Conservation (phyloP, 2,329 filamentous ascomycete genomes). For the Plenodomus tracheiphilus region DNA sequence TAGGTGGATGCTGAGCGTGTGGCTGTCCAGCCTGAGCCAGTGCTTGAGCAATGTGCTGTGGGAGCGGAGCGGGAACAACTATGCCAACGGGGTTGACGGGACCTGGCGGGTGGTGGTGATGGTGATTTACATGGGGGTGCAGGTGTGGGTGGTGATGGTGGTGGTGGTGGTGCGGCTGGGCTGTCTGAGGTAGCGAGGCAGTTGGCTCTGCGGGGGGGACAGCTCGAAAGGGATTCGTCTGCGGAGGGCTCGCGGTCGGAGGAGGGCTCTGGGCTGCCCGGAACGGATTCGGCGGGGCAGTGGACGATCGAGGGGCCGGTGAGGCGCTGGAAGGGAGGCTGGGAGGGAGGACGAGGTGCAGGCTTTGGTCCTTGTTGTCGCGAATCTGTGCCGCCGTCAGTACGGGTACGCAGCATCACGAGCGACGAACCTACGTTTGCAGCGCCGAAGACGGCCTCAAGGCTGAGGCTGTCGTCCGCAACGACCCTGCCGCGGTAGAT, state of each 20-base stretch:
- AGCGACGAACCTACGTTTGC: slow-evolving; percentile 49
- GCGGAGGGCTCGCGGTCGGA: slow-evolving; percentile 22
- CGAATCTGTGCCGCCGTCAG: slow-evolving; percentile 35
- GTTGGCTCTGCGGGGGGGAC: slow-evolving; percentile 31
- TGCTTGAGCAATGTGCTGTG: slow-evolving; percentile 29
- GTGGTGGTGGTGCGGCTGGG: slow-evolving; percentile 16
- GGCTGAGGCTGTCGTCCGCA: slow-evolving; percentile 51
- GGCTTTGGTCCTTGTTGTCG: slow-evolving; percentile 41
- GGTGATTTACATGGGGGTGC: slow-evolving; percentile 18
- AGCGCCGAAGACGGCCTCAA: slow-evolving; percentile 56
- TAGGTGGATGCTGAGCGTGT: not conserved
- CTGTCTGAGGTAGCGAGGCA: slow-evolving; percentile 30
- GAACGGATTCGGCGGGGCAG: slow-evolving; percentile 46
- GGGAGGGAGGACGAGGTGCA: slow-evolving; percentile 43
- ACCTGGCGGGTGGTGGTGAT: slow-evolving; percentile 17
- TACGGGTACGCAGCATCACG: not conserved
- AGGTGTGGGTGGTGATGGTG: slow-evolving; percentile 18
- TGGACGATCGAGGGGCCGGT: slow-evolving; percentile 31
- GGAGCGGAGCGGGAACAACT: slow-evolving; percentile 26
- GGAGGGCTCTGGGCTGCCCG: slow-evolving; percentile 22
- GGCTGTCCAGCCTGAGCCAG: slow-evolving; percentile 13
- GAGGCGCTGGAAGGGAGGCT: slow-evolving; percentile 13
- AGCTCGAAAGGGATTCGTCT: slow-evolving; percentile 38
- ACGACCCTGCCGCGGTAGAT: slow-evolving; percentile 62
- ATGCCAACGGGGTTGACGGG: slow-evolving; percentile 18